Evolutionary conservation across 345 rosid genomes (phyloP), one percentile per base, ranked within the genome.

Genomic region (Sapria himalayana): DNA sequence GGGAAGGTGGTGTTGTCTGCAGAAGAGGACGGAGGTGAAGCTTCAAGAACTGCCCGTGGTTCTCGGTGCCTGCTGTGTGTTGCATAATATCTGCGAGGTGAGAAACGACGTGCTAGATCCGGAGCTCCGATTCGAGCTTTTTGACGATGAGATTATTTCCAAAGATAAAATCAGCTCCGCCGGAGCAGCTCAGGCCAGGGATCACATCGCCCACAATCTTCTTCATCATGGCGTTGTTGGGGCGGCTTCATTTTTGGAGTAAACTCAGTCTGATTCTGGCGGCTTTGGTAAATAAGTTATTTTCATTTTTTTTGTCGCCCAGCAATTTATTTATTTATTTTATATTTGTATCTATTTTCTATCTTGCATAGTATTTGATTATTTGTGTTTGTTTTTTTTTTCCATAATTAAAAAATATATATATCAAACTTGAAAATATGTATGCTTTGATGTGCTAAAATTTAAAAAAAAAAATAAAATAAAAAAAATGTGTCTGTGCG

Each of bases 41-140:
- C 67, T 77, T 0, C 74, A 72, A 47, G 94, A 81, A 43, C 54
- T 81, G 56, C 94, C 94, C 1, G 76, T 59, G 19, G 84, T 81
- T 22, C 69, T 81, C 0, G 91, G 94, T 3, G 94, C 94, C 33
- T 81, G 94, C 18, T 81, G 94, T 47, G 79, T 81, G 25, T 12
- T 81, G 40, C 94, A 81, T 16, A 81, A 81, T 19, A 72, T 81
- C 0, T 81, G 94, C 32, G 91, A 81, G 76, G 62, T 70, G 73
- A 66, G 66, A 52, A 69, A 61, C 1, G 91, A 81, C 52, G 70
- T 25, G 49, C 48, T 74, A 49, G 60, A 46, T 4, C 67, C 69
- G 19, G 78, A 49, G 43, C 45, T 49, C 3, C 52, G 48, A 36
- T 70, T 65, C 34, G 76, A 72, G 18, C 44, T 77, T 3, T 64